phyloP scores from a whole-genome alignment of 2,329 filamentous ascomycete species.

The Calonectria naviculata region DNA sequence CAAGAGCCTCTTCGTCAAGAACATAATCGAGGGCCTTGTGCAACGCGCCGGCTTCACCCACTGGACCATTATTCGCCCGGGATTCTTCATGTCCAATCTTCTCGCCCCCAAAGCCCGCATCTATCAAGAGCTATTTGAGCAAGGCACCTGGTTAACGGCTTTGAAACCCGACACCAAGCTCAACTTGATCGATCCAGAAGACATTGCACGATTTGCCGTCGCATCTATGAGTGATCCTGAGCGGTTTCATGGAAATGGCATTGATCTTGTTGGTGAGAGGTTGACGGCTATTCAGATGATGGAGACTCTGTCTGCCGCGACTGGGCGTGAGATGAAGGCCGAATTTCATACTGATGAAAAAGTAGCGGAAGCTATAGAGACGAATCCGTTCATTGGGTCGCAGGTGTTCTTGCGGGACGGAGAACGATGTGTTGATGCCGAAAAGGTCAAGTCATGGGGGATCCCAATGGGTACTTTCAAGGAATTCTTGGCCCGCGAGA shows the following conservation, averaged over 20 bases:
- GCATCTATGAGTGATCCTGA: not conserved
- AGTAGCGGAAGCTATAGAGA: not conserved
- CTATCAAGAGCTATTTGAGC: not conserved
- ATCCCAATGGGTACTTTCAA: slow-evolving; percentile 5
- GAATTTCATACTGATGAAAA: not conserved
- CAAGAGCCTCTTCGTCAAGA: slow-evolving; percentile 17
- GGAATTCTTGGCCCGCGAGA: slow-evolving; percentile 3
- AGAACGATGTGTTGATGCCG: slow-evolving; percentile 1
- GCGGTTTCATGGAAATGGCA: slow-evolving; percentile 2
- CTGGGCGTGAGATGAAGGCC: not conserved
- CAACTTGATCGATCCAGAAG: slow-evolving; percentile 8
- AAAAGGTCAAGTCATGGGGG: slow-evolving; percentile 1
- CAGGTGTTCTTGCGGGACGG: slow-evolving; percentile 1
- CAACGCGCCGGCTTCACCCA: slow-evolving; percentile 4
- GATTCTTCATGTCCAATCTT: slow-evolving; percentile 16
- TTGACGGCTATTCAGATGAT: slow-evolving; percentile 13
- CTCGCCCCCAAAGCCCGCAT: not conserved
- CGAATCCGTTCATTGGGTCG: not conserved
- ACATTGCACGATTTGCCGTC: slow-evolving; percentile 1
- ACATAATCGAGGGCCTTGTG: slow-evolving; percentile 8
- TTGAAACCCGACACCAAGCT: slow-evolving; percentile 1
- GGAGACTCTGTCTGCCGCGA: not conserved
- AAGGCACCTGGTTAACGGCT: slow-evolving; percentile 4
- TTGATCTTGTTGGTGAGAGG: slow-evolving; percentile 7
- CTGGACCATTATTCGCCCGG: slow-evolving; percentile 10